Conservation (phyloP, 2,329 filamentous ascomycete genomes). For the Diaporthe caulivora region DNA sequence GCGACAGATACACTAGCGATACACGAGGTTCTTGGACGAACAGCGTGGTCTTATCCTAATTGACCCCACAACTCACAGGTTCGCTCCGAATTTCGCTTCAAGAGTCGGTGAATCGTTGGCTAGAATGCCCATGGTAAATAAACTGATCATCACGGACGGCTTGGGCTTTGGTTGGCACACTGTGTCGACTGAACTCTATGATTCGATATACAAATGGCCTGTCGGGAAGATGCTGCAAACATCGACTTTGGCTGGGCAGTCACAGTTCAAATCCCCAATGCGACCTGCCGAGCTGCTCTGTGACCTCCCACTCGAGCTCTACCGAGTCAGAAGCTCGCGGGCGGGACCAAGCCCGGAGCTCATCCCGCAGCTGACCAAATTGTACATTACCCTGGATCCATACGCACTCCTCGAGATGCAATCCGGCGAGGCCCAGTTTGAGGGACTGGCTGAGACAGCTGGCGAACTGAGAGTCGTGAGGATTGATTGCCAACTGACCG, state of each 20-base stretch:
- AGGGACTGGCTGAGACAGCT: neutral
- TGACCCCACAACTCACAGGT: too few species aligned
- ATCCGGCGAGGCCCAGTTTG: neutral
- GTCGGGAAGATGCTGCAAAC: too few species aligned
- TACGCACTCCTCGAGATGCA: accelerated
- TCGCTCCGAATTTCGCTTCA: too few species aligned
- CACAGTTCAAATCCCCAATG: too few species aligned
- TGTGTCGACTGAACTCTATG: neutral
- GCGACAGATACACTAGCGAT: too few species aligned
- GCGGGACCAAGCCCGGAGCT: too few species aligned
- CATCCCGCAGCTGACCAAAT: neutral
- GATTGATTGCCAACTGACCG: accelerated
- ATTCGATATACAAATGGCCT: neutral
- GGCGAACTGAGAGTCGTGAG: neutral
- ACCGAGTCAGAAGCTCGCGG: neutral
- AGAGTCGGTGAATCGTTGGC: neutral
- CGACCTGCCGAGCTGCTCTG: neutral
- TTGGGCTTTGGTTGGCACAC: accelerated
- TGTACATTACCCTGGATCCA: accelerated
- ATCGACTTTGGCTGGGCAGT: too few species aligned
- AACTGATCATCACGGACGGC: neutral
- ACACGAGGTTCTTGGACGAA: accelerated
- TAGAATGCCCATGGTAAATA: neutral
- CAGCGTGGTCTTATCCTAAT: neutral
- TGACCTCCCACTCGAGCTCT: neutral